phyloP scores from a whole-genome alignment of 257 asterid species.

The Lycium ferocissimum region DNA sequence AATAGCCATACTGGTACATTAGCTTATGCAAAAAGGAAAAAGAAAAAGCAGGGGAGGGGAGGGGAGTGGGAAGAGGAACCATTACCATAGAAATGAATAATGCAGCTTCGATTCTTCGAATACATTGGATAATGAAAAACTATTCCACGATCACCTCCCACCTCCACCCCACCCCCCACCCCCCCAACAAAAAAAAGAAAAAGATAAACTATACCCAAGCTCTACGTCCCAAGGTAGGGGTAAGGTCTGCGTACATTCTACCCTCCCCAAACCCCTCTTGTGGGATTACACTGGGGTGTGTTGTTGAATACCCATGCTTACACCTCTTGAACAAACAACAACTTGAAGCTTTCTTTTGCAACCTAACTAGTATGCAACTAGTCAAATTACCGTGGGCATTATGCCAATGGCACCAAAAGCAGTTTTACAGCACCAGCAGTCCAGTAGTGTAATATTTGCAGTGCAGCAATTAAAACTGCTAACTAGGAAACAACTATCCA shows the following conservation, averaged over 20 bases:
- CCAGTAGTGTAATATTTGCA: not conserved
- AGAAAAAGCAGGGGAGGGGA: not conserved
- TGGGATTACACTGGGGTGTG: too few species aligned
- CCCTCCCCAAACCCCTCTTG: too few species aligned
- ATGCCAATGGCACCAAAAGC: not conserved
- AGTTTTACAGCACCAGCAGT: not conserved
- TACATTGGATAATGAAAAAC: not conserved
- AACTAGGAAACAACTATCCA: not conserved
- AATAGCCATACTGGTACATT: conserved; percentile 15
- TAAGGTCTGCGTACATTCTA: too few species aligned
- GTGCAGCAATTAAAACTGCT: not conserved
- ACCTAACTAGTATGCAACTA: not conserved
- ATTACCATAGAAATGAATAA: conserved; percentile 10
- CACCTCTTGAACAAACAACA: conserved; percentile 12
- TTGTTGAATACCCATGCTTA: not conserved
- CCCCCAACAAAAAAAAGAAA: not conserved
- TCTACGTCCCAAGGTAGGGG: too few species aligned
- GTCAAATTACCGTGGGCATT: not conserved
- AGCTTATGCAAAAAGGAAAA: not conserved
- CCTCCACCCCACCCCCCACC: not conserved
- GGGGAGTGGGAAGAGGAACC: not conserved
- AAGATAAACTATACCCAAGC: not conserved
- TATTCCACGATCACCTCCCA: not conserved
- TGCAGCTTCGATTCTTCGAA: conserved; percentile 1
- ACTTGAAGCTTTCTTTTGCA: conserved; percentile 1